Conservation (phyloP, 1,139 yeast genomes). For the Geotrichum cucujoidarum region DNA sequence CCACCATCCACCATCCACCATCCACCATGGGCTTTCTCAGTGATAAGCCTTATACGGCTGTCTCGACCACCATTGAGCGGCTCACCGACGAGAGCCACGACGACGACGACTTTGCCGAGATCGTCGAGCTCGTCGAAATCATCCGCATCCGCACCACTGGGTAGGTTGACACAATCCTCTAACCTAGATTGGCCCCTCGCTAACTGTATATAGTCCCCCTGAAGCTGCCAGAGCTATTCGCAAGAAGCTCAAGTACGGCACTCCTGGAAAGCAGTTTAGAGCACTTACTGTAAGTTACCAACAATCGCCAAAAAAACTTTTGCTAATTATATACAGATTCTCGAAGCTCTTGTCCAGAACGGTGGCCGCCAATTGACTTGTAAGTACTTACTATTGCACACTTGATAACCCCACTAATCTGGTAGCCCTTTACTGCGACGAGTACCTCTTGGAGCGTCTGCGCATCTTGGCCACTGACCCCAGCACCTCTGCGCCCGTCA, state of each 20-base stretch:
- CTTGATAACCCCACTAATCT: constrained; percentile 29
- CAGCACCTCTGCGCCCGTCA: constrained; percentile 44
- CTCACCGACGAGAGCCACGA: constrained; percentile 39
- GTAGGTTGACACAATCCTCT: constrained; percentile 23
- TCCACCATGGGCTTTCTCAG: constrained; percentile 38
- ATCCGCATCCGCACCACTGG: constrained; percentile 43
- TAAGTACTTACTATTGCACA: constrained; percentile 19
- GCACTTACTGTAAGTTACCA: constrained; percentile 46
- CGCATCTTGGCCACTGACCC: constrained; percentile 47
- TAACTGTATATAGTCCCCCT: constrained; percentile 43
- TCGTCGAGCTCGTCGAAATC: constrained; percentile 45
- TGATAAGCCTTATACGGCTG: constrained; percentile 47
- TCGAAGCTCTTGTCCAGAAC: constrained; percentile 74
- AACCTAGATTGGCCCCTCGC: background rate
- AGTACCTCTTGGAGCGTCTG: constrained; percentile 62
- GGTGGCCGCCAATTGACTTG: constrained; percentile 48
- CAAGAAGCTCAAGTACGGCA: constrained; percentile 84
- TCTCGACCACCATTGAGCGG: constrained; percentile 46
- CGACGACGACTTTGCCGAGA: constrained; percentile 39
- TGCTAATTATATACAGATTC: constrained; percentile 33
- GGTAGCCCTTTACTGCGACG: constrained; percentile 57
- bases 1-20: too few relatives aligned
- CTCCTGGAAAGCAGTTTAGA: constrained; percentile 52
- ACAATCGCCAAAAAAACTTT: background rate
- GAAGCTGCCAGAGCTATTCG: constrained; percentile 92